A percentile compares a stretch with the other conserved stretches of the same genome.
Evolutionary conservation across 202 grass and related monocot species (phyloP).

Genomic region (Schoenoplectus tabernaemontani): DNA sequence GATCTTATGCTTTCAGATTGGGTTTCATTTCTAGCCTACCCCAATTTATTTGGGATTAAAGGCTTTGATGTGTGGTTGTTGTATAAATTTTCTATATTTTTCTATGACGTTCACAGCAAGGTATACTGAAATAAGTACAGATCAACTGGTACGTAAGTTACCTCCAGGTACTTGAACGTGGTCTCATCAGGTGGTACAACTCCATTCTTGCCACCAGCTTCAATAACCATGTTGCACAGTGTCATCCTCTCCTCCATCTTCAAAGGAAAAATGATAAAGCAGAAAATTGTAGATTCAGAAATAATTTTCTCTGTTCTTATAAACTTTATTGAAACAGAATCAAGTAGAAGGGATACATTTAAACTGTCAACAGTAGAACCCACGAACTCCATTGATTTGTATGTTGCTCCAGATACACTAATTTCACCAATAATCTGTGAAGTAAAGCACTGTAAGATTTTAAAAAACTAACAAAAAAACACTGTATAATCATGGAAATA

Average conservation of each 20-base stretch:
- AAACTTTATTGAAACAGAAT: slow-evolving; percentile 13
- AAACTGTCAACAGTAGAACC: slow-evolving; percentile 75
- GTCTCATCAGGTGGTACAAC: slow-evolving; percentile 78
- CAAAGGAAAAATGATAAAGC: slow-evolving; percentile 2
- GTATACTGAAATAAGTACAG: background rate
- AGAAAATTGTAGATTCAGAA: slow-evolving; percentile 2
- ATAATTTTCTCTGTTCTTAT: slow-evolving; percentile 10
- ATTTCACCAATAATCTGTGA: slow-evolving; percentile 88
- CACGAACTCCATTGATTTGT: slow-evolving; percentile 97
- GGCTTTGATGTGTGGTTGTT: too few species aligned
- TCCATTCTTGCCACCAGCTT: slow-evolving; percentile 93
- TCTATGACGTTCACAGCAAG: background rate
- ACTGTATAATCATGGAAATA: background rate
- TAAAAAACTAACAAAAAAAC: background rate
- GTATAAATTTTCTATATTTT: background rate
- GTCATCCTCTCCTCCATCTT: slow-evolving; percentile 99
- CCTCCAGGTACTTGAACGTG: slow-evolving; percentile 96
- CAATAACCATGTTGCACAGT: slow-evolving; percentile 90
- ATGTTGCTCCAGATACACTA: slow-evolving; percentile 85
- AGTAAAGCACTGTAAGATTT: background rate
- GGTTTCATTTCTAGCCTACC: too few species aligned
- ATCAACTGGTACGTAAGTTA: slow-evolving; percentile 13
- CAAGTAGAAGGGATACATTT: slow-evolving; percentile 38
- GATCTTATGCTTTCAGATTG: too few species aligned
- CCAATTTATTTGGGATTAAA: too few species aligned